These are phyloP conservation scores for Tephrocybe sp. DNA, from an alignment of 768 basidiomycete species.

Conservation along the genomic window DNA sequence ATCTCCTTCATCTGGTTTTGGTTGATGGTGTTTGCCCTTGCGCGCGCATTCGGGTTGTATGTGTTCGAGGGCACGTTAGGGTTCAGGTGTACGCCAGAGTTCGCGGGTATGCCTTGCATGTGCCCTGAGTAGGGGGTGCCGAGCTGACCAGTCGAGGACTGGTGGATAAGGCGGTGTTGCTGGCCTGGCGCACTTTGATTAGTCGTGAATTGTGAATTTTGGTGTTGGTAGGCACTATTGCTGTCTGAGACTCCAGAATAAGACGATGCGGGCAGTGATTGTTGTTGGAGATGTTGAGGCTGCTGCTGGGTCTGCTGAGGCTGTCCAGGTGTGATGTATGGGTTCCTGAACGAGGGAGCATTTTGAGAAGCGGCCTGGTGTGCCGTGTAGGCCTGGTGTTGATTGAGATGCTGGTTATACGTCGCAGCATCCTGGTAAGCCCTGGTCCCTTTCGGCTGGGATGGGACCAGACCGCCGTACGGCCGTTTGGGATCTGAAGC, in stretches of 20 bases:
- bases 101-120: constrained; percentile 27
- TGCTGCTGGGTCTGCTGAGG: constrained; percentile 32
- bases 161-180: constrained; percentile 47
- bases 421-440: constrained; percentile 90
- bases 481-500: constrained; percentile 77
- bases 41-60: constrained; percentile 70
- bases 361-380: constrained; percentile 79
- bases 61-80: constrained; percentile 64
- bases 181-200: constrained; percentile 33
- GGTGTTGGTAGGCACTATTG: constrained; percentile 30
- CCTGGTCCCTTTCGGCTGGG: constrained; percentile 82
- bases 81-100: constrained; percentile 36
- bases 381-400: constrained; percentile 92
- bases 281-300: constrained; percentile 29
- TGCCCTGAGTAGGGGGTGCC: constrained; percentile 35
- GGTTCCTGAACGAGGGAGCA: constrained; percentile 74
- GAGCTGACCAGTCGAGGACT: constrained; percentile 51
- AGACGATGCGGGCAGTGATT: constrained; percentile 27
- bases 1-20: constrained; percentile 85
- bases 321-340: constrained; percentile 64
- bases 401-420: constrained; percentile 93
- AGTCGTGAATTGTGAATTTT: constrained; percentile 37
- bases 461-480: constrained; percentile 90
- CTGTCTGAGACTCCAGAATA: constrained; percentile 33
- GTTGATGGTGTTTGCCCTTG: constrained; percentile 90